Conservation (phyloP, 805 yeast genomes). For the Starmerella apicola region DNA sequence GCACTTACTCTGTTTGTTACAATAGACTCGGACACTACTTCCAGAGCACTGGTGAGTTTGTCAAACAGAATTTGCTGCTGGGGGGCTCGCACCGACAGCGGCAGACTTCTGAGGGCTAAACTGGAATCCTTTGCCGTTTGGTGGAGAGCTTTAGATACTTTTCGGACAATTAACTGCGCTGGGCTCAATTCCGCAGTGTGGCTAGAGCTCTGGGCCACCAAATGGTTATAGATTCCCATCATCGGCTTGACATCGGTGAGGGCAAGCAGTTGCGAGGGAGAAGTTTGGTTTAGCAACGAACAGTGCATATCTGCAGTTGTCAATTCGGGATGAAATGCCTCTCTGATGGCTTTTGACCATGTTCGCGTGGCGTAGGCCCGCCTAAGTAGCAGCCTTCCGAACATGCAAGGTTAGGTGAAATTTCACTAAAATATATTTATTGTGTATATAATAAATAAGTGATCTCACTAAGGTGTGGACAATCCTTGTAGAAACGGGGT, state of each 20-base stretch:
- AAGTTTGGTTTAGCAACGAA: constrained; percentile 20
- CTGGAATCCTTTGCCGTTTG: constrained; percentile 20
- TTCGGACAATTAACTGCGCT: constrained; percentile 3
- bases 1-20: constrained; percentile 1
- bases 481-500: no score
- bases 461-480: no score
- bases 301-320: constrained; percentile 10
- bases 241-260: constrained; percentile 19
- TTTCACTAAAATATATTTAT: no score
- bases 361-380: not conserved
- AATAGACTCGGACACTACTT: constrained; percentile 7
- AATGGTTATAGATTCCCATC: constrained; percentile 12
- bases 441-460: no score
- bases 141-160: constrained; percentile 12
- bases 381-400: no score
- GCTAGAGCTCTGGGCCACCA: constrained; percentile 3
- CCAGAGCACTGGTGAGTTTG: constrained; percentile 8
- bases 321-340: constrained; percentile 10
- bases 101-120: constrained; percentile 10
- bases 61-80: constrained; percentile 4
- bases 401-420: no score
- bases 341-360: not conserved
- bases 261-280: constrained; percentile 9
- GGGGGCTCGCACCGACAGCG: constrained; percentile 5
- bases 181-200: not conserved